phyloP scores from a whole-genome alignment of 441 rosid species.

The Mallotus repandus region DNA sequence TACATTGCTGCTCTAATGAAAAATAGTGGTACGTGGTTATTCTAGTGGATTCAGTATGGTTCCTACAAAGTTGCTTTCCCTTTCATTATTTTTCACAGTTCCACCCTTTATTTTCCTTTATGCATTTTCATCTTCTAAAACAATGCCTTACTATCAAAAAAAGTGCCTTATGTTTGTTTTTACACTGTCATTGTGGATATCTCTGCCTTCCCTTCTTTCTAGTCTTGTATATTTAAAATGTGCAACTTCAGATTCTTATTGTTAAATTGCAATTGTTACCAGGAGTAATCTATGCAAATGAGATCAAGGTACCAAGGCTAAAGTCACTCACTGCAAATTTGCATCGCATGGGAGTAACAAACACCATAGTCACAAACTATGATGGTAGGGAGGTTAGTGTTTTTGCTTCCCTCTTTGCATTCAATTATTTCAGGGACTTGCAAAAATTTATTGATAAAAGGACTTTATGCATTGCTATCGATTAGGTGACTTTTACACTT shows the following conservation, averaged over 20 bases:
- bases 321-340: slow-evolving; percentile 92
- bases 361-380: slow-evolving; percentile 86
- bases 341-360: slow-evolving; percentile 97
- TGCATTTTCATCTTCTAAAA: neutral
- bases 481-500: neutral
- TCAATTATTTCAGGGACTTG: neutral
- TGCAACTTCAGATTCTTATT: slow-evolving; percentile 7
- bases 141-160: neutral
- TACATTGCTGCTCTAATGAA: slow-evolving; percentile 93
- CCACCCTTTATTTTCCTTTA: neutral
- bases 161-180: neutral
- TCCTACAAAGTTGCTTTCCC: neutral
- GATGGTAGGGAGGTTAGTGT: slow-evolving; percentile 93
- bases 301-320: slow-evolving; percentile 77
- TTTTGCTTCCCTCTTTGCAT: neutral
- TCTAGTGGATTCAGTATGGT: slow-evolving; percentile 15
- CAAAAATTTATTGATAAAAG: neutral
- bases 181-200: neutral
- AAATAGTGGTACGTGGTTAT: slow-evolving; percentile 65
- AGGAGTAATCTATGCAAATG: slow-evolving; percentile 96
- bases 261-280: slow-evolving; percentile 25
- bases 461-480: neutral
- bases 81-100: neutral
- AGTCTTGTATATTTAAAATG: neutral
- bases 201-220: neutral